Percentiles rank a stretch among this genome's conserved stretches.
These are phyloP conservation scores for Camelina hispida DNA, from an alignment of 345 rosid genomes.

Conservation along the genomic window DNA sequence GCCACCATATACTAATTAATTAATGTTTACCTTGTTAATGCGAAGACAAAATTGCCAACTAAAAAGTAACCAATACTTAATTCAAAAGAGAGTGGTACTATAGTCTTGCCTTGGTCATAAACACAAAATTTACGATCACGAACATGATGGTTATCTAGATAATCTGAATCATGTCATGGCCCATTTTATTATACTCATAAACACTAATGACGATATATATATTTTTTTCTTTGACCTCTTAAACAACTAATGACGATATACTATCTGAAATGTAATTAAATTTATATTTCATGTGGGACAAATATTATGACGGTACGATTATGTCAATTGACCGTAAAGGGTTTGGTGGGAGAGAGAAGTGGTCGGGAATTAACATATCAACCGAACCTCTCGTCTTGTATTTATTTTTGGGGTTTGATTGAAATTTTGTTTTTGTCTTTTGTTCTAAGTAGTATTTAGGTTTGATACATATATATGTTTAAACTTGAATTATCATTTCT, in stretches of 20 bases:
- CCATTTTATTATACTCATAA: background rate
- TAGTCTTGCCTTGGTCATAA: background rate
- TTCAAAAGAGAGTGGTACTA: constrained; percentile 3
- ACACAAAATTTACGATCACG: background rate
- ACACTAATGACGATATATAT: constrained; percentile 3
- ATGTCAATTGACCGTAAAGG: constrained; percentile 7
- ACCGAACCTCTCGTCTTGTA: background rate
- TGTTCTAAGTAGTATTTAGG: constrained; percentile 1
- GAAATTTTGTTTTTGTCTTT: background rate
- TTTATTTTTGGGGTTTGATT: background rate
- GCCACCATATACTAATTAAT: constrained; percentile 17
- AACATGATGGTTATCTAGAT: constrained; percentile 22
- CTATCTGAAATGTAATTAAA: background rate
- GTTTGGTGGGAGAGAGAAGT: constrained; percentile 24
- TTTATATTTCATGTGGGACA: constrained; percentile 26
- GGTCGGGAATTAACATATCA: constrained; percentile 2
- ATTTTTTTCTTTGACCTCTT: too few species aligned
- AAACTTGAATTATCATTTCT: constrained; percentile 5
- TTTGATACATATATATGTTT: background rate
- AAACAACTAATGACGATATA: constrained; percentile 1
- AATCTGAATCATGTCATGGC: constrained; percentile 29
- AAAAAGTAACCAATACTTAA: constrained; percentile 8
- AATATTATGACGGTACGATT: constrained; percentile 12
- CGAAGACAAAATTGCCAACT: constrained; percentile 13
- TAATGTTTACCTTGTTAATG: background rate